A percentile compares a stretch with the other conserved stretches of the same genome.
Evolutionary conservation across 257 asterid genomes (phyloP).

Genomic region (Plantago elongata): DNA sequence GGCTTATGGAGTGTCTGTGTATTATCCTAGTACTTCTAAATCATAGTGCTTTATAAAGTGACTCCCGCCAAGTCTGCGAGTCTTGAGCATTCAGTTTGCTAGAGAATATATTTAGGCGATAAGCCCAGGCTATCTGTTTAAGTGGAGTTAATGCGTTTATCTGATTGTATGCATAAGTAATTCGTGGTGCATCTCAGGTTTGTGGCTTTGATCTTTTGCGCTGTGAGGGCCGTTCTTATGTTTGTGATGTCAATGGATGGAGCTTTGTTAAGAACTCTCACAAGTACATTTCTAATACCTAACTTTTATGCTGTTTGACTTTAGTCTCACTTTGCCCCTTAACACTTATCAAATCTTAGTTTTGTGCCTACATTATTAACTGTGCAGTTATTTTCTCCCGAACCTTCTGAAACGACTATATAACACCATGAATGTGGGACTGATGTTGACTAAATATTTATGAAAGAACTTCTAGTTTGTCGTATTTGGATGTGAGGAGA

Average conservation of each 20-base stretch:
- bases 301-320: conserved; percentile 2
- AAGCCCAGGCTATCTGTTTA: conserved; percentile 2
- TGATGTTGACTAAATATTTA: neutral
- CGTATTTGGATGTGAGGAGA: no score
- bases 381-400: neutral
- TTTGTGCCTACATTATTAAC: neutral
- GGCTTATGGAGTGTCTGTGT: no score
- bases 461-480: neutral
- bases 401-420: neutral
- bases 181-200: conserved; percentile 54
- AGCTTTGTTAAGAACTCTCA: conserved; percentile 95
- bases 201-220: conserved; percentile 99
- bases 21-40: no score
- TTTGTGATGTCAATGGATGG: conserved; percentile 98
- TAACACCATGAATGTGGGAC: neutral
- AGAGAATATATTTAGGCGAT: conserved; percentile 11
- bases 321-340: neutral
- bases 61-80: no score
- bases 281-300: conserved; percentile 46
- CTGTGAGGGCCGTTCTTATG: conserved; percentile 94
- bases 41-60: no score
- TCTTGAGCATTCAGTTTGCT: neutral
- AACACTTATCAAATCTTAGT: neutral
- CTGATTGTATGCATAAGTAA: neutral
- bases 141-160: conserved; percentile 3